Evolutionary conservation across 176 grass and related monocot species (phyloP), one percentile per base, ranked within the genome.

Genomic region (Echinochloa phyllopogon): DNA sequence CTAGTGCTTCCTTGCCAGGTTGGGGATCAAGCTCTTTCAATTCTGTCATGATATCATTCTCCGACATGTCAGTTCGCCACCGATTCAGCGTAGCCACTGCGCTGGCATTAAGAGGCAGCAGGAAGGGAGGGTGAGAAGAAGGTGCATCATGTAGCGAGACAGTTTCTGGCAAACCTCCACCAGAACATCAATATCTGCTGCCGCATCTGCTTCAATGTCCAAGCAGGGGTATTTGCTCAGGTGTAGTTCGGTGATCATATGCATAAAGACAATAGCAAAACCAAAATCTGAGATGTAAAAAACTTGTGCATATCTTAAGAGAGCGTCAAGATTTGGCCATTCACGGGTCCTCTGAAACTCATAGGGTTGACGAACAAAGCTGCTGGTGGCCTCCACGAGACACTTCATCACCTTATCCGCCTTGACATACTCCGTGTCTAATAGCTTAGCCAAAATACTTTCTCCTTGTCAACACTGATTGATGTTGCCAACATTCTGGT

Each of bases 71-170:
- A 17, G 69, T 24, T 47, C 38, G 41, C 40, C 25, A 76, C 20
- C 8, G 5, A 7, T 76, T 38, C 10, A 76, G 12, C 0, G 52
- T 42, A 76, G 17, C 55, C 13, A 73, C 44, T 3, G 24, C 24
- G 8, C 33, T 43, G 2, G 51, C 6, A 10, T 6, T 36, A n/a
- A 69, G 6, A 24, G 48, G 79, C 50, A 82, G 8, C 38, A 82
- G 42, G 51, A 47, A 47, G 53, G 56, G 43, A 49, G 53, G 17
- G 24, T 33, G 6, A 83, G 11, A 3, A 74, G 24, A 15, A 83
- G 68, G 27, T 74, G n/a, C 41, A 82, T 59, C 80, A 72, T 82
- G 17, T 72, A 72, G 16, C 42, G 56, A 24, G 80, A 72, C 24
- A 82, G 38, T 6, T 59, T 82, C 69, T 3, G 55, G 55, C 81